Conservation (phyloP, 2,329 filamentous ascomycete species). For the Ambrosiella xylebori region DNA sequence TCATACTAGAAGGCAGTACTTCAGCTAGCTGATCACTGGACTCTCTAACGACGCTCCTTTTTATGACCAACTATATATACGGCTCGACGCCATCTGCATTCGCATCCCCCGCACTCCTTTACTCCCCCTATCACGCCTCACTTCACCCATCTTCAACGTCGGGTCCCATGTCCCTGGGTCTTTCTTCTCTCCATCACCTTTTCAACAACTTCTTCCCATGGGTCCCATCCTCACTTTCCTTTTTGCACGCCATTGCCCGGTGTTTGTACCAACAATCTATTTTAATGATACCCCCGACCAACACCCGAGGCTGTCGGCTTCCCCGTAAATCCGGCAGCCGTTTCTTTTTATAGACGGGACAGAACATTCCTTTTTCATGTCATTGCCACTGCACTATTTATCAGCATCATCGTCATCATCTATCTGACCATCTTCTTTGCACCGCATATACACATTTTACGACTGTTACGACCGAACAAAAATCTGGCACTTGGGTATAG, state of each 20-base stretch:
- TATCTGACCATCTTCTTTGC: not conserved
- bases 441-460: slow-evolving; percentile 11
- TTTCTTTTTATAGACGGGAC: slow-evolving; percentile 1
- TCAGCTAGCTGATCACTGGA: slow-evolving; percentile 1
- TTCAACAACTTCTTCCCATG: not conserved
- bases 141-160: not conserved
- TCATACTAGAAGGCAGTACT: not conserved
- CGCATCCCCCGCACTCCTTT: not conserved
- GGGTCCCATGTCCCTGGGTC: not conserved
- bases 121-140: not conserved
- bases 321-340: not conserved
- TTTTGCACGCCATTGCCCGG: slow-evolving; percentile 1
- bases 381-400: slow-evolving; percentile 1
- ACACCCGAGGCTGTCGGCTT: not conserved
- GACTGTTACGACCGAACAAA: slow-evolving; percentile 13
- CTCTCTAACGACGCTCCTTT: slow-evolving; percentile 9
- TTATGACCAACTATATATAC: slow-evolving; percentile 1
- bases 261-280: slow-evolving; percentile 4
- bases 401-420: slow-evolving; percentile 4
- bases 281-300: slow-evolving; percentile 10
- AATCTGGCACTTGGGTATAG: slow-evolving; percentile 12
- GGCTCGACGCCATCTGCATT: slow-evolving; percentile 10
- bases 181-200: not conserved
- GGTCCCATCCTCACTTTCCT: not conserved
- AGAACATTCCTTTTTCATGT: slow-evolving; percentile 9